Percentiles rank a stretch among this genome's conserved stretches.
phyloP scores from a whole-genome alignment of 2,329 filamentous ascomycete species.

The Diplodia scrobiculata region DNA sequence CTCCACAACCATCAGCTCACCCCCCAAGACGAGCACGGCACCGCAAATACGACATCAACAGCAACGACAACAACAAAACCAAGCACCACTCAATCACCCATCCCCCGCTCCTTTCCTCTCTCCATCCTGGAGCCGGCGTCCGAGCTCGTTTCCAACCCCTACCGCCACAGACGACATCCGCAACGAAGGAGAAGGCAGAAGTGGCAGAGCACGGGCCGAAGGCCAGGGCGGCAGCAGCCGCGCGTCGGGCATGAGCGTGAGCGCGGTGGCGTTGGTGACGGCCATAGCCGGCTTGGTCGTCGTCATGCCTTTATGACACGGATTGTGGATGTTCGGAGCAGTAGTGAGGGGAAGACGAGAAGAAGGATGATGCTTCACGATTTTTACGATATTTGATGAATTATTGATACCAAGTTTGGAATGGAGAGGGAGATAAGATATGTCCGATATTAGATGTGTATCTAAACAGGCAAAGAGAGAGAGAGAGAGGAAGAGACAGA shows the following conservation, averaged over 20 bases:
- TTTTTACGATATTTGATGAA: too few relatives aligned
- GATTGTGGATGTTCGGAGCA: too few relatives aligned
- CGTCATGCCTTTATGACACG: neutral
- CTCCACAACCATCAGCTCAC: neutral
- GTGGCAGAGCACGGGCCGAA: neutral
- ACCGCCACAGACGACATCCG: neutral
- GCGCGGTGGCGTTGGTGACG: constrained; percentile 8
- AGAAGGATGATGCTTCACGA: too few relatives aligned
- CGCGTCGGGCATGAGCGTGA: neutral
- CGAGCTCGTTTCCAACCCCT: neutral
- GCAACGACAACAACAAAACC: neutral
- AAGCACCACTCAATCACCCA: neutral
- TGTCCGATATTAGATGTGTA: too few relatives aligned
- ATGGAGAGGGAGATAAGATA: too few relatives aligned
- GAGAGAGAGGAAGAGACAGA: too few relatives aligned
- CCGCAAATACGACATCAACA: neutral
- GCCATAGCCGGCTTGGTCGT: constrained; percentile 12
- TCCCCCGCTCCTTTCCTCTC: neutral
- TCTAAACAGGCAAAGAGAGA: too few relatives aligned
- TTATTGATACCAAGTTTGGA: too few relatives aligned
- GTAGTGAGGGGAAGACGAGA: too few relatives aligned
- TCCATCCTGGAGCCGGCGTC: neutral
- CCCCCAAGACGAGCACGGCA: neutral
- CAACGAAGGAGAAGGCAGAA: neutral
- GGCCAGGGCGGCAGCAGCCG: neutral